These are phyloP conservation scores for Pyrenula aspistea DNA, from an alignment of 495 filamentous ascomycete genomes.

Conservation along the genomic window DNA sequence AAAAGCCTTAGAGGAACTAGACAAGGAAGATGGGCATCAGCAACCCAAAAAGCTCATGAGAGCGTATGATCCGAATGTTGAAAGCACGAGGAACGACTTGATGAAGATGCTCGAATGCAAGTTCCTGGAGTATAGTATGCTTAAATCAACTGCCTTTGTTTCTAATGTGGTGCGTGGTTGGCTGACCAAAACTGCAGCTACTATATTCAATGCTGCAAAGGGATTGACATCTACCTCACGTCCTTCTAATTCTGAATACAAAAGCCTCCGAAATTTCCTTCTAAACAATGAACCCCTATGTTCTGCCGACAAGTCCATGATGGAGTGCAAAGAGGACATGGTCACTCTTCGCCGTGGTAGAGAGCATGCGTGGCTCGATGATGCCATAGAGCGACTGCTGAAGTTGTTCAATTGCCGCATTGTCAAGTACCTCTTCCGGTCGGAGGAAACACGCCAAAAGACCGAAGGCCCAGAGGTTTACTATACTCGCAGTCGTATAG, in stretches of 20 bases:
- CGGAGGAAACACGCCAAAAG: background rate
- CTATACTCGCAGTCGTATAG: slow-evolving; percentile 6
- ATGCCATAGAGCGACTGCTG: slow-evolving; percentile 7
- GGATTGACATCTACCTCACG: slow-evolving; percentile 7
- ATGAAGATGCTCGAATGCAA: slow-evolving; percentile 16
- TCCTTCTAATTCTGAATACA: slow-evolving; percentile 8
- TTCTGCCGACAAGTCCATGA: slow-evolving; percentile 6
- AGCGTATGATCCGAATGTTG: background rate
- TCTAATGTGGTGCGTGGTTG: background rate
- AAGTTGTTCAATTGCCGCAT: slow-evolving; percentile 2
- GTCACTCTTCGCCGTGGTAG: slow-evolving; percentile 11
- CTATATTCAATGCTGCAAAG: slow-evolving; percentile 13
- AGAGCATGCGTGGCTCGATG: slow-evolving; percentile 13
- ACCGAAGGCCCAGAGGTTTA: slow-evolving; percentile 1
- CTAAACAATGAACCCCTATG: slow-evolving; percentile 6
- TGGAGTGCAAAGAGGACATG: slow-evolving; percentile 12
- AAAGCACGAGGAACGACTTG: slow-evolving; percentile 5
- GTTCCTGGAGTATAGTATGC: slow-evolving; percentile 22
- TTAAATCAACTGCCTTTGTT: background rate
- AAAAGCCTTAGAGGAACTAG: slow-evolving; percentile 8
- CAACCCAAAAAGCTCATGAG: slow-evolving; percentile 2
- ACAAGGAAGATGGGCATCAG: slow-evolving; percentile 4
- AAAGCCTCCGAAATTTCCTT: slow-evolving; percentile 10
- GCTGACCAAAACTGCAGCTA: slow-evolving; percentile 4
- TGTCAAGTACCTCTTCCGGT: background rate